Conservation (phyloP, 257 asterid genomes). For the Buddleja alternifolia region DNA sequence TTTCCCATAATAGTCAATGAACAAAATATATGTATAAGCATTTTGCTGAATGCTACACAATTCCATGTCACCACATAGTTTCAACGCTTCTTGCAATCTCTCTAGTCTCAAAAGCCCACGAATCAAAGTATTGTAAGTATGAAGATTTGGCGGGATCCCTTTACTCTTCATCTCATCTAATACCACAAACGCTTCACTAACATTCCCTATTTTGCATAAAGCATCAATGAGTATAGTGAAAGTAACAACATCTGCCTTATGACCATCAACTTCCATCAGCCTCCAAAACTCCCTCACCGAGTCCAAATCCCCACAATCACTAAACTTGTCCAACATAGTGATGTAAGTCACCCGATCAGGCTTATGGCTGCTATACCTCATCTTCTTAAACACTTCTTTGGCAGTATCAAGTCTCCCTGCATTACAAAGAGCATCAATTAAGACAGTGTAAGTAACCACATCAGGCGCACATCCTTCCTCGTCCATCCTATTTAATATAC, state of each 20-base stretch:
- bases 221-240: slow-evolving; percentile 81
- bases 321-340: slow-evolving; percentile 78
- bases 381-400: slow-evolving; percentile 69
- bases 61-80: slow-evolving; percentile 63
- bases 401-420: slow-evolving; percentile 83
- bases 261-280: slow-evolving; percentile 84
- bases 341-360: slow-evolving; percentile 95
- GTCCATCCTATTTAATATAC: slow-evolving; percentile 78
- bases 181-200: slow-evolving; percentile 68
- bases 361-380: slow-evolving; percentile 74
- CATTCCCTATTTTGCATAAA: slow-evolving; percentile 74
- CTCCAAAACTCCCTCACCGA: slow-evolving; percentile 67
- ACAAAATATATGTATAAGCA: slow-evolving; percentile 74
- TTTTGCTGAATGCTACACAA: slow-evolving; percentile 55
- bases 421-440: slow-evolving; percentile 90
- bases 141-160: slow-evolving; percentile 74
- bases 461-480: slow-evolving; percentile 90
- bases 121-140: slow-evolving; percentile 87
- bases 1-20: slow-evolving; percentile 88
- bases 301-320: slow-evolving; percentile 76
- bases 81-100: slow-evolving; percentile 69
- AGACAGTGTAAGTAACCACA: slow-evolving; percentile 90
- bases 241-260: slow-evolving; percentile 78
- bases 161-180: slow-evolving; percentile 68
- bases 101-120: slow-evolving; percentile 73